Evolutionary conservation across 225 moss, liverwort and hornwort genomes (phyloP).

Genomic region (Pseudisothecium myosuroides): DNA sequence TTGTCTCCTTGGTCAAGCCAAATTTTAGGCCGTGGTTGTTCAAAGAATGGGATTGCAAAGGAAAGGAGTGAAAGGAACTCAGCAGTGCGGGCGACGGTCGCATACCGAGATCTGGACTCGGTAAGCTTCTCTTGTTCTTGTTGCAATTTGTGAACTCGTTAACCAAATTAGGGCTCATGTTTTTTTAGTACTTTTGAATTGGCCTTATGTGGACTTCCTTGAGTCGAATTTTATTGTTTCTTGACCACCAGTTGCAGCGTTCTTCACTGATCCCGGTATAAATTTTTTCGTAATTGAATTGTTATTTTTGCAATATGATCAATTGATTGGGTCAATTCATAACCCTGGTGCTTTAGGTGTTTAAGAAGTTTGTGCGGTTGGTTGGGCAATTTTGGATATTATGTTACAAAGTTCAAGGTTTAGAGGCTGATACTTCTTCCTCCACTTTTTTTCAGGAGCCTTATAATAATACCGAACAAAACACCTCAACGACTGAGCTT

Average conservation of each 20-base stretch:
- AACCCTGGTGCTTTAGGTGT: not conserved
- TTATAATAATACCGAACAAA: not conserved
- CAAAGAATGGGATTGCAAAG: not conserved
- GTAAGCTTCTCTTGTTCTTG: not conserved
- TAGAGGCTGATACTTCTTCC: not conserved
- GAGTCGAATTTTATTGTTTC: not conserved
- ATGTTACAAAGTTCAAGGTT: not conserved
- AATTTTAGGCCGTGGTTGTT: not conserved
- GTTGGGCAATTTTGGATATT: not conserved
- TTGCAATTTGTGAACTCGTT: not conserved
- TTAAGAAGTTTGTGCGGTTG: not conserved
- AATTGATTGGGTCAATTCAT: not conserved
- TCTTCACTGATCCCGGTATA: not conserved
- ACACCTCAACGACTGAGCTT: constrained; percentile 26
- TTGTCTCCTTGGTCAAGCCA: not conserved
- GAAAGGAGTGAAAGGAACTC: not conserved
- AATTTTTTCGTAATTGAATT: too few relatives aligned
- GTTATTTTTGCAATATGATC: not conserved
- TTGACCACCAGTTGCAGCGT: not conserved
- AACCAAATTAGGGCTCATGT: not conserved
- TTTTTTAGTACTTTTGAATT: not conserved
- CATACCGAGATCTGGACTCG: constrained; percentile 18
- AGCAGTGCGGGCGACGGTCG: constrained; percentile 4
- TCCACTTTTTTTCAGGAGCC: not conserved
- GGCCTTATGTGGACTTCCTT: not conserved